Percentiles rank a stretch among this genome's conserved stretches.
phyloP scores from a whole-genome alignment of 2,329 filamentous ascomycete species.

The Ascochyta viciae-villosae region DNA sequence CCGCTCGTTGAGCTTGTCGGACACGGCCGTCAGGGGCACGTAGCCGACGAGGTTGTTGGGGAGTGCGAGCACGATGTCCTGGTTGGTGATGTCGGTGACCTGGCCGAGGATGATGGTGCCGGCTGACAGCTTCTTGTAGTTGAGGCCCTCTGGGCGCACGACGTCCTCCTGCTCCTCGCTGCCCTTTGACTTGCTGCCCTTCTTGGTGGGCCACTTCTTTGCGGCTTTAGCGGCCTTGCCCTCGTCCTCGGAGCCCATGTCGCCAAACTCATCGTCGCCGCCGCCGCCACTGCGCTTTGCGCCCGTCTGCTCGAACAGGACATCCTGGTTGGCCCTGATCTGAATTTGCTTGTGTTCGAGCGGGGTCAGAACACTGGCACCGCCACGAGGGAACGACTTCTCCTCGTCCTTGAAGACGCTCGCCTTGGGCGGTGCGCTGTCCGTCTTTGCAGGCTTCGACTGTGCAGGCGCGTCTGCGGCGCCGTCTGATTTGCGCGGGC shows the following conservation, averaged over 20 bases:
- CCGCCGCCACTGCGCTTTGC: conserved; percentile 61
- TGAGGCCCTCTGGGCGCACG: conserved; percentile 83
- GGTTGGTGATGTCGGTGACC: conserved; percentile 78
- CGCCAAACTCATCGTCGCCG: conserved; percentile 52
- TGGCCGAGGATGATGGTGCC: conserved; percentile 90
- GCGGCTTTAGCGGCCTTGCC: conserved; percentile 55
- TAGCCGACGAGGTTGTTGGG: conserved; percentile 94
- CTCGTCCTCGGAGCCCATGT: conserved; percentile 51
- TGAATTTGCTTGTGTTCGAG: conserved; percentile 97
- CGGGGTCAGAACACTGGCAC: conserved; percentile 87
- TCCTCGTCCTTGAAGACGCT: conserved; percentile 76
- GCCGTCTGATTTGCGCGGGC: conserved; percentile 46
- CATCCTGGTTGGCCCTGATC: conserved; percentile 90
- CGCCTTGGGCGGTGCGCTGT: conserved; percentile 32
- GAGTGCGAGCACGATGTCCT: conserved; percentile 81
- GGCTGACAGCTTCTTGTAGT: conserved; percentile 86
- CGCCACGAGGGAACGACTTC: conserved; percentile 88
- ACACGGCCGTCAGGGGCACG: conserved; percentile 91
- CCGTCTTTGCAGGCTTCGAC: conserved; percentile 36
- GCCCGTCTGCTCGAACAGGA: conserved; percentile 80
- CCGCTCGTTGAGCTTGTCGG: conserved; percentile 75
- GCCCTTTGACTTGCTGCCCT: conserved; percentile 49
- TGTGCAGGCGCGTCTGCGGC: conserved; percentile 36
- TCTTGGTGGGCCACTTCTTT: conserved; percentile 59
- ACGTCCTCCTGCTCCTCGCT: conserved; percentile 53